A percentile compares a stretch with the other conserved stretches of the same genome.
phyloP scores from a whole-genome alignment of 1,284 basidiomycete genomes.

The Fistulinella cinereoalba region DNA sequence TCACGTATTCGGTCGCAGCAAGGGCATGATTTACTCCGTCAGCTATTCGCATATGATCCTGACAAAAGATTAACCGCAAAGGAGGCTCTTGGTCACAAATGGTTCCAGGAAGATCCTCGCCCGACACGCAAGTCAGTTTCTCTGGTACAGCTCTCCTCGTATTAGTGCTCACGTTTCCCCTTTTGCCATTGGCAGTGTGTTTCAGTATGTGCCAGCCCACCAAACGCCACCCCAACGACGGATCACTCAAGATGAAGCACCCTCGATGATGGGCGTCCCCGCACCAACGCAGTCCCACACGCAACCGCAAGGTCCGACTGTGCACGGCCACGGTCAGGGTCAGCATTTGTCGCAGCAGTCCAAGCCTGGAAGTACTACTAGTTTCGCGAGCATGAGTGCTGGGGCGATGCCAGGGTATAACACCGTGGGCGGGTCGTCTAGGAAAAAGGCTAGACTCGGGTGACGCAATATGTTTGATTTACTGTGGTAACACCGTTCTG shows the following conservation, averaged over 20 bases:
- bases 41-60: constrained; percentile 89
- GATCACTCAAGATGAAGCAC: constrained; percentile 76
- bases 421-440: constrained; percentile 32
- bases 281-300: constrained; percentile 40
- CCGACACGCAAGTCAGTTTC: constrained; percentile 68
- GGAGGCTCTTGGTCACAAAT: constrained; percentile 77
- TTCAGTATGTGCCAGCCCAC: constrained; percentile 49
- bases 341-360: constrained; percentile 43
- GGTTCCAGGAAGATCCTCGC: constrained; percentile 76
- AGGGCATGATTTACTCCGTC: constrained; percentile 82
- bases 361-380: constrained; percentile 48
- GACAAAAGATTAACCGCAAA: constrained; percentile 81
- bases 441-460: constrained; percentile 47
- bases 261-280: constrained; percentile 68
- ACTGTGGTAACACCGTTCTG: too few relatives aligned
- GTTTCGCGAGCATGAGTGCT: constrained; percentile 51
- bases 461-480: constrained; percentile 13
- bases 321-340: constrained; percentile 38
- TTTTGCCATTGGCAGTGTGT: constrained; percentile 46
- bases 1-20: constrained; percentile 55
- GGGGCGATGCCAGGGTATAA: constrained; percentile 39
- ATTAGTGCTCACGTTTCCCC: constrained; percentile 4
- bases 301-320: constrained; percentile 36
- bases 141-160: not conserved
- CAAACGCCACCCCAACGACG: constrained; percentile 72